A percentile compares a stretch with the other conserved stretches of the same genome.
Evolutionary conservation across 345 rosid species (phyloP).

Genomic region (Boechera stricta): DNA sequence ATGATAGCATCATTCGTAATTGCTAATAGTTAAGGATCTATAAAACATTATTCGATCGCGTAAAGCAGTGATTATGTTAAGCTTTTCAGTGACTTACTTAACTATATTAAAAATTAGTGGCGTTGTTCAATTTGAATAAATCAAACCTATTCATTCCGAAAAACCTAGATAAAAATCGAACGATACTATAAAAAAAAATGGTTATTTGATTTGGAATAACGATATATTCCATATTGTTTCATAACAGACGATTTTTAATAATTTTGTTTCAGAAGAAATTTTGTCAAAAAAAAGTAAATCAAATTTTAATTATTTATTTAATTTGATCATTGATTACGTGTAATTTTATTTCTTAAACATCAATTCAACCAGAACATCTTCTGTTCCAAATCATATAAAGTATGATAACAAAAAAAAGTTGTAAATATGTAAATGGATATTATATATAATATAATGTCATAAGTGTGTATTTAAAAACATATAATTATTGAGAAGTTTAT

Average conservation of each 20-base stretch:
- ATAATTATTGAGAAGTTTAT: no score
- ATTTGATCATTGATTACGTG: no score
- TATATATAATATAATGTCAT: no score
- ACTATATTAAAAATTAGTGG: background rate
- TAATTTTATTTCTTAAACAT: no score
- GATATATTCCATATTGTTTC: background rate
- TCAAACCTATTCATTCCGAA: background rate
- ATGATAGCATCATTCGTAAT: background rate
- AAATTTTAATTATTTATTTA: no score
- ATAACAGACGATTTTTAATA: background rate
- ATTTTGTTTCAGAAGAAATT: no score
- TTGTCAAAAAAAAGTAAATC: no score
- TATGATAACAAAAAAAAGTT: no score
- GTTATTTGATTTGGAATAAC: conserved; percentile 9
- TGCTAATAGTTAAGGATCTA: background rate
- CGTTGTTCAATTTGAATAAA: background rate
- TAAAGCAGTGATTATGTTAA: background rate
- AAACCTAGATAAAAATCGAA: background rate
- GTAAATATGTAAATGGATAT: no score
- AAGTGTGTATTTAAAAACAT: no score
- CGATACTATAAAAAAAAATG: background rate
- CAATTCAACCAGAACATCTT: no score
- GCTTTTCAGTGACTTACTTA: background rate
- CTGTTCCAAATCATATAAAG: no score
- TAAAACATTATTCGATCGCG: background rate